Evolutionary conservation across 176 grass and related monocot genomes (phyloP).

Genomic region (Oropetium thomaeum): DNA sequence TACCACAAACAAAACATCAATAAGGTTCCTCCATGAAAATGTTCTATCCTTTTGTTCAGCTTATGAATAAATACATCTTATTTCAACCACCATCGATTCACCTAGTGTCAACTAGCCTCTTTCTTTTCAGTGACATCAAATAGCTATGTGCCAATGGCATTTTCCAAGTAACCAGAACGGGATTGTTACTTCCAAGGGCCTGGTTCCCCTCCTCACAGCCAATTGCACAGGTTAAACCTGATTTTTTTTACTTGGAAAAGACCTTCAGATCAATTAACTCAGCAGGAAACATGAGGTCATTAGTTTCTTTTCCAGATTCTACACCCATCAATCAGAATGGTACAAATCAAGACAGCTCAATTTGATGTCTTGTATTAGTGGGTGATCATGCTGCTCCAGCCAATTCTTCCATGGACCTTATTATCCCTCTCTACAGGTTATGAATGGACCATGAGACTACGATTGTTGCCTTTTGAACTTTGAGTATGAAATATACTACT

Average conservation of each 20-base stretch:
- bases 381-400: slow-evolving; percentile 29
- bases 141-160: slow-evolving; percentile 29
- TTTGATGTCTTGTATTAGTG: slow-evolving; percentile 13
- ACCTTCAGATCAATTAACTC: slow-evolving; percentile 36
- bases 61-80: slow-evolving; percentile 36
- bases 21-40: slow-evolving; percentile 30
- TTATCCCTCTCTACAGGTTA: slow-evolving; percentile 41
- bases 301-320: slow-evolving; percentile 29
- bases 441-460: slow-evolving; percentile 23
- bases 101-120: slow-evolving; percentile 40
- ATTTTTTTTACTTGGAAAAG: slow-evolving; percentile 35
- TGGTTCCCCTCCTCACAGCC: slow-evolving; percentile 21
- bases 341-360: slow-evolving; percentile 27
- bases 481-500: slow-evolving; percentile 24
- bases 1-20: background rate
- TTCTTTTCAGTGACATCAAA: slow-evolving; percentile 28
- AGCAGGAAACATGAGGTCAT: slow-evolving; percentile 27
- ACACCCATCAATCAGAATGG: slow-evolving; percentile 23
- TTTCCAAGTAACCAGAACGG: slow-evolving; percentile 22
- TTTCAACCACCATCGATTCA: slow-evolving; percentile 32
- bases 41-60: slow-evolving; percentile 30
- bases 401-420: slow-evolving; percentile 22
- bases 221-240: slow-evolving; percentile 32
- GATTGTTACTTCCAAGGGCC: slow-evolving; percentile 23
- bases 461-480: slow-evolving; percentile 21